Percentiles rank a stretch among this genome's conserved stretches.
phyloP scores from a whole-genome alignment of 225 moss, liverwort and hornwort genomes.

The Thuidium tamariscinum region DNA sequence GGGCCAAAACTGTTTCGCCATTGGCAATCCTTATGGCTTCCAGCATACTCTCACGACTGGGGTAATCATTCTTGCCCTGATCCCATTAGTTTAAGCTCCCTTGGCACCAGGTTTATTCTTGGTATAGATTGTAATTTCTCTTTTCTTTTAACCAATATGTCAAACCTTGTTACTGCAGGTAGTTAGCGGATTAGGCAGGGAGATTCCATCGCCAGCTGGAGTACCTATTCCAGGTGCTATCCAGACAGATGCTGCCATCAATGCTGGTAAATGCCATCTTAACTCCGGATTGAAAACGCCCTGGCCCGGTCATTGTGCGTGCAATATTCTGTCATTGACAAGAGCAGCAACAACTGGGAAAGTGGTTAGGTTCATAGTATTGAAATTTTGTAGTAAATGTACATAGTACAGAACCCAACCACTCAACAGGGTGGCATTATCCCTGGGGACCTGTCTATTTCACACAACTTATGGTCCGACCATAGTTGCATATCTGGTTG shows the following conservation, averaged over 20 bases:
- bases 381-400: neutral
- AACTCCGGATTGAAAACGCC: neutral
- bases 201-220: slow-evolving; percentile 60
- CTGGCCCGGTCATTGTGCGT: neutral
- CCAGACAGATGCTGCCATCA: slow-evolving; percentile 62
- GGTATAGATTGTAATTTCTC: neutral
- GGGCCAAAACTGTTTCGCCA: slow-evolving; percentile 57
- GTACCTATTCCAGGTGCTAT: slow-evolving; percentile 46
- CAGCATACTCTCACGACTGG: slow-evolving; percentile 64
- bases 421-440: neutral
- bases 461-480: neutral
- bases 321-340: neutral
- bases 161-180: slow-evolving; percentile 13
- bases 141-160: neutral
- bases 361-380: neutral
- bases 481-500: neutral
- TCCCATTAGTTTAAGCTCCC: neutral
- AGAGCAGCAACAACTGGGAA: neutral
- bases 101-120: neutral
- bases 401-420: neutral
- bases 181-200: slow-evolving; percentile 49
- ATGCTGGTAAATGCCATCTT: slow-evolving; percentile 33
- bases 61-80: slow-evolving; percentile 8
- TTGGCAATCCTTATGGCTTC: slow-evolving; percentile 61
- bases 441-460: neutral